A percentile compares a stretch with the other conserved stretches of the same genome.
Conservation (phyloP, 257 asterid species). For the Rehmannia glutinosa region DNA sequence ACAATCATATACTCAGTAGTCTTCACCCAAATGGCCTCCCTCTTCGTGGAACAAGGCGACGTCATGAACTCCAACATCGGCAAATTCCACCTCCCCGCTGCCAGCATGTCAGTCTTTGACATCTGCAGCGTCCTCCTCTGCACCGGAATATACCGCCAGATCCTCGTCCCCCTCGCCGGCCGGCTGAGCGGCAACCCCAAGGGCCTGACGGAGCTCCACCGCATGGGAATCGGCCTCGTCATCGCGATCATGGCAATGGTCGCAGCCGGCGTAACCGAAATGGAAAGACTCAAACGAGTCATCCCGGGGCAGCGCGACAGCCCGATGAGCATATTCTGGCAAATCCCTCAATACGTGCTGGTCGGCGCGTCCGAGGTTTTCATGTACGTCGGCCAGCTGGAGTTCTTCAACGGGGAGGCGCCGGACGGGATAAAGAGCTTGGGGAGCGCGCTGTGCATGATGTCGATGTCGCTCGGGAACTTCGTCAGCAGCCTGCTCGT, state of each 20-base stretch:
- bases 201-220: constrained; percentile 72
- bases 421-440: constrained; percentile 82
- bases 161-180: constrained; percentile 49
- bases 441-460: constrained; percentile 79
- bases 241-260: constrained; percentile 67
- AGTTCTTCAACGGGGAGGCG: constrained; percentile 73
- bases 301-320: constrained; percentile 31
- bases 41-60: constrained; percentile 77
- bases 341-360: constrained; percentile 60
- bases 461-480: constrained; percentile 71
- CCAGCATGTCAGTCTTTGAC: constrained; percentile 83
- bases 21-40: constrained; percentile 85
- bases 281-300: constrained; percentile 33
- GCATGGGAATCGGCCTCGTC: constrained; percentile 79
- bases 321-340: constrained; percentile 59
- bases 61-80: constrained; percentile 48
- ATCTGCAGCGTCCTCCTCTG: constrained; percentile 59
- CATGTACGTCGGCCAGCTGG: constrained; percentile 78
- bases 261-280: constrained; percentile 58
- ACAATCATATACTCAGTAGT: constrained; percentile 72
- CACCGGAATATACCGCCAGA: constrained; percentile 47
- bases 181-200: constrained; percentile 40
- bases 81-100: constrained; percentile 60
- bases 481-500: constrained; percentile 67
- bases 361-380: constrained; percentile 89